Base-by-base conservation (phyloP, 176 grass and related monocot species). In the Melocanna baccifera region DNA sequence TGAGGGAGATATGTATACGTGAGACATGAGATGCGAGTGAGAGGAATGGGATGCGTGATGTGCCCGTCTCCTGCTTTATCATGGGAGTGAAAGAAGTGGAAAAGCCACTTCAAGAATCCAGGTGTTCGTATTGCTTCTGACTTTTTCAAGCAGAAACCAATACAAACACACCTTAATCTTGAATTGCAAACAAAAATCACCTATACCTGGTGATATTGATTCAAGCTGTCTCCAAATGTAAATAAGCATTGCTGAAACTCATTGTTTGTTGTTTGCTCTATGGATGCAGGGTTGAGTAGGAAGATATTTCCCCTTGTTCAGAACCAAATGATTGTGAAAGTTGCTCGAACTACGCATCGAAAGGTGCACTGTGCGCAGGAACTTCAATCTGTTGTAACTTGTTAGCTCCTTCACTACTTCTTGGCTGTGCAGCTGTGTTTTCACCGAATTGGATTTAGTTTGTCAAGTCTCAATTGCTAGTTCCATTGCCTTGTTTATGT, bases 201-300 rank as follows among this genome's bases (percentile, higher is more conserved):
- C 9, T 41, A 81, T 26, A 20, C 2, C n/a, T 48, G 69, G 3
- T 23, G 2, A 48, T 14, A 48, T 48, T 83, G 42, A 74, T 64
- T 26, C 29, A 26, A 20, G 30, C 1, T 53, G 70, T 14, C 58
- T 52, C 9, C 0, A 0, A 34, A 20, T 74, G 41, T 37, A 16
- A 73, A 18, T 50, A 73, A 3, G 28, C 2, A 12, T 64, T 40
- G 14, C 30, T 52, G 42, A 52, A 20, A 23, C 71, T 51, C 61
- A 51, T 8, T 40, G 1, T 75, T 66, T 23, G 39, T 8, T 48
- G 2, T 75, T 66, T 23, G 39, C 53, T 58, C 22, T 80, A 16
- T 84, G 28, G 22, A 10, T 80, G 81, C 87, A 84, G 81, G 68
- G 47, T 53, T 84, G 58, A 74, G 87, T 67, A 29, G 67, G 48